Evolutionary conservation across 495 filamentous ascomycete species (phyloP), one percentile per base, ranked within the genome.

Genomic region (Terfezia boudieri): DNA sequence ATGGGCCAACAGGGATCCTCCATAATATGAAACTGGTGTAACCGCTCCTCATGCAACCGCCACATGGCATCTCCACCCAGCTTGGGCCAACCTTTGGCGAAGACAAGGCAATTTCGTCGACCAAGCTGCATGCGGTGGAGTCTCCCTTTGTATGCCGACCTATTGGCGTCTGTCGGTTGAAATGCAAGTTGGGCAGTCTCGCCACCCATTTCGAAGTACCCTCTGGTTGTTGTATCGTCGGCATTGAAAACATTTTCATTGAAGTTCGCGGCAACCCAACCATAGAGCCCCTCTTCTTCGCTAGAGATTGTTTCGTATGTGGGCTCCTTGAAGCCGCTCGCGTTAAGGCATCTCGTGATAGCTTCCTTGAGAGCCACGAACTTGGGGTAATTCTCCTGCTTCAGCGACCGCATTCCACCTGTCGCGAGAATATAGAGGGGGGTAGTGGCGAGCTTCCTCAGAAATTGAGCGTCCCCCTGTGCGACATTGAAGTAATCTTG

Each of bases 131-230:
- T 36, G 1, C 23, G 9, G 2, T 22, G 12, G 6, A 59, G 23
- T 9, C 14, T 2, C 9, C 55, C 57, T 0, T 22, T 12, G 11
- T 58, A 59, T 0, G 9, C 38, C 7, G 11, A n/a, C 3, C 16
- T 32, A 9, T 57, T 17, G 0, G 14, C n/a, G 1, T 14, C 14
- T 0, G 22, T 17, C 3, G 50, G 23, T 5, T n/a, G n/a, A 4
- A 58, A 38, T 14, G 57, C 57, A 12, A 58, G 22, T 46, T 59
- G 57, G 2, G 54, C 50, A n/a, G 54, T 59, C 41, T 58, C 37
- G 6, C 55, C 57, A 5, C 57, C 57, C 50, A 58, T 58, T 51
- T 59, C 57, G 35, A 58, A 52, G 56, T 57, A 59, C 2, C 54
- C 57, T 1, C 49, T 50, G 0, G 57, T n/a, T 1, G n/a, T 11